Evolutionary conservation across 1,284 basidiomycete species (phyloP).

Genomic region (Sanghuangporus baumii): DNA sequence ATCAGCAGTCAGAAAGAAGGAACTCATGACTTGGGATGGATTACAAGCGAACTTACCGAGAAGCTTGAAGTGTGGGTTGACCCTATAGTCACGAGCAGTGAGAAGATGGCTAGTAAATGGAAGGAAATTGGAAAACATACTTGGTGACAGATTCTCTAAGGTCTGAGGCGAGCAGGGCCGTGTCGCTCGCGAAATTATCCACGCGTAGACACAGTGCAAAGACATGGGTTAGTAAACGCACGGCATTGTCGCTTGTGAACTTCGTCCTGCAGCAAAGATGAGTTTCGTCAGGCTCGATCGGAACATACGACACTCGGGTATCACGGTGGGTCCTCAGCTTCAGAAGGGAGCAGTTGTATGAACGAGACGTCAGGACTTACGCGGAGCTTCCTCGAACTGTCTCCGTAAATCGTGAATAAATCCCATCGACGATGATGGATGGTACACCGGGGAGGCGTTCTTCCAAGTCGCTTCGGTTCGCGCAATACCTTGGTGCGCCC

Average conservation of each 20-base stretch:
- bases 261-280: constrained; percentile 39
- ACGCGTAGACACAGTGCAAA: constrained; percentile 75
- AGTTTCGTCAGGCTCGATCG: too few relatives aligned
- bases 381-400: constrained; percentile 51
- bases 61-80: constrained; percentile 42
- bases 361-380: constrained; percentile 34
- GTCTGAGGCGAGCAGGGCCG: constrained; percentile 64
- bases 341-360: background rate
- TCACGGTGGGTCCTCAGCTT: too few relatives aligned
- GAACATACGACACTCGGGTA: too few relatives aligned
- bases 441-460: constrained; percentile 59
- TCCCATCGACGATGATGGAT: constrained; percentile 60
- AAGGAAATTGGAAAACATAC: constrained; percentile 38
- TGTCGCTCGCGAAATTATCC: constrained; percentile 72
- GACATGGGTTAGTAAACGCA: constrained; percentile 69
- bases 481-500: constrained; percentile 32
- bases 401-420: constrained; percentile 81
- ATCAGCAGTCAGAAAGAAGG: background rate
- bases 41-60: constrained; percentile 21
- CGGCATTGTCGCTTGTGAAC: constrained; percentile 65
- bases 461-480: constrained; percentile 46
- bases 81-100: constrained; percentile 27
- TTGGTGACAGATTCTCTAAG: constrained; percentile 55
- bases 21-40: constrained; percentile 8
- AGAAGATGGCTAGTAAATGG: background rate